Evolutionary conservation across 805 yeast genomes (phyloP).

Genomic region (Yarrowia keelungensis): DNA sequence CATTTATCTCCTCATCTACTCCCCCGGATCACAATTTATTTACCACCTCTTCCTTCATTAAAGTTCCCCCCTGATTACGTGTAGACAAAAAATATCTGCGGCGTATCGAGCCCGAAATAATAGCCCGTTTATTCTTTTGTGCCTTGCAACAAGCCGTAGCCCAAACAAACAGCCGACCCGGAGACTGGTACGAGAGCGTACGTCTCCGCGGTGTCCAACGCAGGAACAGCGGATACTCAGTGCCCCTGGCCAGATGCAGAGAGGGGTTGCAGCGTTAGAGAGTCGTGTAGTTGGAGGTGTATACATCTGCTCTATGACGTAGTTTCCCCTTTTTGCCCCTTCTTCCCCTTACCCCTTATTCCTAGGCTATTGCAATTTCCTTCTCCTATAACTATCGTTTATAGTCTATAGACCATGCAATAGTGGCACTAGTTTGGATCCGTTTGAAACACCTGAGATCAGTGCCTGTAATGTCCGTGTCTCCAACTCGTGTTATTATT

Average conservation of each 20-base stretch:
- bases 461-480: neutral
- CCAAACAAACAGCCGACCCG: neutral
- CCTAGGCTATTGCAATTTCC: too few relatives aligned
- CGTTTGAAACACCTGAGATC: neutral
- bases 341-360: too few relatives aligned
- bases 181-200: neutral
- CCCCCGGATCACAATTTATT: too few relatives aligned
- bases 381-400: too few relatives aligned
- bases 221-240: neutral
- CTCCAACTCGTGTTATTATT: neutral
- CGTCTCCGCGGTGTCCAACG: neutral
- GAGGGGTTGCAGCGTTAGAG: too few relatives aligned
- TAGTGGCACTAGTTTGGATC: too few relatives aligned
- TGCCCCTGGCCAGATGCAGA: too few relatives aligned
- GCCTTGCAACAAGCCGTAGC: neutral
- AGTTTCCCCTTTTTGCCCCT: too few relatives aligned
- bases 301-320: too few relatives aligned
- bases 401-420: too few relatives aligned
- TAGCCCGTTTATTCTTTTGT: neutral
- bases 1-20: too few relatives aligned
- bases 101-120: neutral
- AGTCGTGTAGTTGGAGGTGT: too few relatives aligned
- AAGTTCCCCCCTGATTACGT: slow-evolving; percentile 4
- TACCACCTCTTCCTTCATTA: neutral
- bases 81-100: neutral